Evolutionary conservation across 2,329 filamentous ascomycete species (phyloP).

Genomic region (Ilyonectria sp.): DNA sequence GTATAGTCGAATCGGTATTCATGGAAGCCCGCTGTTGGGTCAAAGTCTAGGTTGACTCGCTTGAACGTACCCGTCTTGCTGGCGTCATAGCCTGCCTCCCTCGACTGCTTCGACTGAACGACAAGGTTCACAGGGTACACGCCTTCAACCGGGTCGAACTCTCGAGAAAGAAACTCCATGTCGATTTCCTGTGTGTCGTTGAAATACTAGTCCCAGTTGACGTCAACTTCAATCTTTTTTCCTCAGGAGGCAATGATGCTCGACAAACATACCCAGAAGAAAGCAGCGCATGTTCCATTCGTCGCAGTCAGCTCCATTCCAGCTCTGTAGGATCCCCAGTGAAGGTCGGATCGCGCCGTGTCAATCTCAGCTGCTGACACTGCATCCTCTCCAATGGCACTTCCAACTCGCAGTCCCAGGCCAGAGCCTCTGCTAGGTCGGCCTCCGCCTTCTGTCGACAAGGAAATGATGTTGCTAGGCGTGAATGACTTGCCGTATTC

Average conservation of each 20-base stretch:
- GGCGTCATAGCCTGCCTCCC: slow-evolving; percentile 73
- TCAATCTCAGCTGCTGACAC: slow-evolving; percentile 77
- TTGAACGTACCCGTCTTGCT: slow-evolving; percentile 71
- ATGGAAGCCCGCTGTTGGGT: slow-evolving; percentile 77
- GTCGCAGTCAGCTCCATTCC: slow-evolving; percentile 75
- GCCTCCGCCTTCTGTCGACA: slow-evolving; percentile 57
- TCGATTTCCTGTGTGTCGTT: slow-evolving; percentile 87
- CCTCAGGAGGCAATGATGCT: not conserved
- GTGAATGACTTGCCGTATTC: slow-evolving; percentile 76
- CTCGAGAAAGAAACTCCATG: slow-evolving; percentile 81
- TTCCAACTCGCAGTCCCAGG: slow-evolving; percentile 70
- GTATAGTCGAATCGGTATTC: slow-evolving; percentile 87
- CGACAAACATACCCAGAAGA: slow-evolving; percentile 77
- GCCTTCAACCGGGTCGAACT: slow-evolving; percentile 68
- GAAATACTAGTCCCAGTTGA: slow-evolving; percentile 69
- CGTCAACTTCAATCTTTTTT: slow-evolving; percentile 9
- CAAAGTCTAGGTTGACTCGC: slow-evolving; percentile 73
- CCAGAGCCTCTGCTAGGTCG: slow-evolving; percentile 64
- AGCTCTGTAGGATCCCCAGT: slow-evolving; percentile 79
- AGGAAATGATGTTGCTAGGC: slow-evolving; percentile 69
- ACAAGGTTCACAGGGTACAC: slow-evolving; percentile 79
- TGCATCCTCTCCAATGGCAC: slow-evolving; percentile 61
- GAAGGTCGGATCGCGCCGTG: slow-evolving; percentile 71
- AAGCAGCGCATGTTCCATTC: slow-evolving; percentile 81
- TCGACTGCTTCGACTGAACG: slow-evolving; percentile 77